Evolutionary conservation across 2,329 filamentous ascomycete genomes (phyloP), one percentile per base, ranked within the genome.

Genomic region (Xylaria hypoxylon): DNA sequence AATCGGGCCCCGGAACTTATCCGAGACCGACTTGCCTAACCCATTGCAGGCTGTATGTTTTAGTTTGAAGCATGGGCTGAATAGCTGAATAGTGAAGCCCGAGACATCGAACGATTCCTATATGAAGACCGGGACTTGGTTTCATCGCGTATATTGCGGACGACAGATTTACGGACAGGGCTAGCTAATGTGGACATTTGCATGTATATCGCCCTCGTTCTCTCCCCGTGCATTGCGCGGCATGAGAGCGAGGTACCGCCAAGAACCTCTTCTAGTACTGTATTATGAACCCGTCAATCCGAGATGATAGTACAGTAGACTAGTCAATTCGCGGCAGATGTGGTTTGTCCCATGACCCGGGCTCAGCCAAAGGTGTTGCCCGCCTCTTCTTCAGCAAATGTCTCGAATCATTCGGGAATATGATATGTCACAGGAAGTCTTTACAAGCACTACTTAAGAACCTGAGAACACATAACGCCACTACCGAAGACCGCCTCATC

Each of bases 201-300:
- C 47, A 59, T 62, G 38, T 51, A 26, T 47, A 24, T 60, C 28
- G 45, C 26, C 44, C 45, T 61, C 42, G 24, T 26, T 52, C 59
- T 58, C 48, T 35, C 60, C 64, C 60, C 60, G 60, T 59, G 60
- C 64, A 64, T 60, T 57, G 56, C 44, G 44, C 56, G 44, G 56
- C 17, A 24, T 44, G 40, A 24, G 28, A 45, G 24, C 17, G 22
- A 50, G 38, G 44, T 42, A 26, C 31, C 38, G 45, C 52, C 53
- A 56, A 50, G 59, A 38, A 42, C 47, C 53, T 44, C 24, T 19
- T 50, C 24, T 26, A 35, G 33, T 40, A 42, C 24, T 24, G 42
- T 55, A 50, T 33, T 7, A 57, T 57, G 40, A 33, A 26, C 48
- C 40, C 44, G 35, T 62, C n/a, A 24, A 44, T 42, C 33, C 42